Percentiles rank a stretch among this genome's conserved stretches.
These are phyloP conservation scores for Mycena capillaripes DNA, from an alignment of 768 basidiomycete genomes.

Conservation along the genomic window DNA sequence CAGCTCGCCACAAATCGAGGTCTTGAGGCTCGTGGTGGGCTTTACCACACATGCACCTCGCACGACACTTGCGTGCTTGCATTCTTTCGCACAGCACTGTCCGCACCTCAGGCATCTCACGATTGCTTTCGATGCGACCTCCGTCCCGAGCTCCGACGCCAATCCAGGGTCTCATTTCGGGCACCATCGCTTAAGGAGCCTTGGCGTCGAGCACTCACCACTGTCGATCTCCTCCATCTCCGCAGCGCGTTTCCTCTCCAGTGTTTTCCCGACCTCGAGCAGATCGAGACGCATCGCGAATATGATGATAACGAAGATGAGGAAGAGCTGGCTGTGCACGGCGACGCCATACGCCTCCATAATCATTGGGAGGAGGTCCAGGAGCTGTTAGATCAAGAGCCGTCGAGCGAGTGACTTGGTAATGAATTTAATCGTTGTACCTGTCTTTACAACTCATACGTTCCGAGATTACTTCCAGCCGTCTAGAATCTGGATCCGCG, in stretches of 20 bases:
- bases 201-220: background rate
- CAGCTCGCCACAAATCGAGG: background rate
- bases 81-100: background rate
- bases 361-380: background rate
- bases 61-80: no score
- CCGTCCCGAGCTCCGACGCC: background rate
- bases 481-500: no score
- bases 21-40: background rate
- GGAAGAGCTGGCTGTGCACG: background rate
- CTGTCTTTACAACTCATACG: no score
- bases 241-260: background rate
- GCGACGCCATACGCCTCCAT: background rate
- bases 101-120: background rate
- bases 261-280: background rate
- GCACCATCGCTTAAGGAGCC: background rate
- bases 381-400: no score
- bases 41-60: no score
- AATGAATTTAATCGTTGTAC: no score
- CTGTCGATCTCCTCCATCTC: background rate
- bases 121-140: background rate
- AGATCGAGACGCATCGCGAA: background rate
- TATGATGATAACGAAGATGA: background rate
- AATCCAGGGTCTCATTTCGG: background rate
- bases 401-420: no score
- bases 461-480: no score